Conservation (phyloP, 108 stramenopile genomes). For the Cyclotella kingstonii region DNA sequence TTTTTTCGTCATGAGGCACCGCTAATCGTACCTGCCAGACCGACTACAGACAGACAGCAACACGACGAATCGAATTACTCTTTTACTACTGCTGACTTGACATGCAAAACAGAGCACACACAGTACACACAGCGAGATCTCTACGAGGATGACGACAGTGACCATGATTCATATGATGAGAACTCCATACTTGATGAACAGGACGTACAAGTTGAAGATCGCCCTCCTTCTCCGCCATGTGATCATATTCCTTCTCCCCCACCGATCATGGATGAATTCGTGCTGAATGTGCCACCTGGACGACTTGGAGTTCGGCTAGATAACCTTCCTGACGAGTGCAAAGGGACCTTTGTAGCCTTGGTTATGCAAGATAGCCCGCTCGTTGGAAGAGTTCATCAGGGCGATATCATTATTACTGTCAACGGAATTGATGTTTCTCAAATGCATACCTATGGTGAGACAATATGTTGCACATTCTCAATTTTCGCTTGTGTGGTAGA, state of each 20-base stretch:
- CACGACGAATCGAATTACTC: background rate
- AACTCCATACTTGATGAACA: no score
- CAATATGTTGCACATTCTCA: no score
- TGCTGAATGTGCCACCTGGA: background rate
- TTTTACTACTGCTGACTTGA: no score
- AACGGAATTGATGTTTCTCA: conserved; percentile 43
- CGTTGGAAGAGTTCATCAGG: conserved; percentile 39
- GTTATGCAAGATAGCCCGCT: conserved; percentile 59
- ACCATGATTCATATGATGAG: no score
- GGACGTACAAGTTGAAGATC: background rate
- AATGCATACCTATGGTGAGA: conserved; percentile 16
- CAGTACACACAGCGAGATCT: background rate
- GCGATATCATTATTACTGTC: conserved; percentile 52
- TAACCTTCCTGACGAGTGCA: background rate
- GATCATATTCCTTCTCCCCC: background rate
- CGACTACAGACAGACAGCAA: no score
- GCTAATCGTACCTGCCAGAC: no score
- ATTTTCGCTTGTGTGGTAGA: no score
- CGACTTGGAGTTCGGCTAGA: conserved; percentile 7
- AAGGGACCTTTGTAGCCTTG: conserved; percentile 37
- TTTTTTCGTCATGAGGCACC: conserved; percentile 2
- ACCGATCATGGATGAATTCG: background rate
- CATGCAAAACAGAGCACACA: background rate
- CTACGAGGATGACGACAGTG: background rate
- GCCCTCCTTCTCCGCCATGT: no score